A percentile compares a stretch with the other conserved stretches of the same genome.
Evolutionary conservation across 495 filamentous ascomycete species (phyloP).

Genomic region (Penicillium paradoxum): DNA sequence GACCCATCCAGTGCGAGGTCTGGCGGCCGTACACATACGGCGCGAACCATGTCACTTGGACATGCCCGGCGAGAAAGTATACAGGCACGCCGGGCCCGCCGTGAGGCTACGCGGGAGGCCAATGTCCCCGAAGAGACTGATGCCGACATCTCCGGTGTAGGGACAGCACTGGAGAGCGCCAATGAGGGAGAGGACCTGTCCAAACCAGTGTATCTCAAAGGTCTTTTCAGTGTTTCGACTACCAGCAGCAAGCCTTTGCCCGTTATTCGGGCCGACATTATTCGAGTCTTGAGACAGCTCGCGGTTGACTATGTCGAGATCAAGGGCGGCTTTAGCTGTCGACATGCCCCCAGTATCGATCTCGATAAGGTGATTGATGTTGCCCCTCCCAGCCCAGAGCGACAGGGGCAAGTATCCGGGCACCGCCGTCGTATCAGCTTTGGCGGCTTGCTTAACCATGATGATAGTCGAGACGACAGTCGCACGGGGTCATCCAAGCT

Average conservation of each 20-base stretch:
- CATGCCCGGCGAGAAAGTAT: conserved; percentile 88
- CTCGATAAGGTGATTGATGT: conserved; percentile 64
- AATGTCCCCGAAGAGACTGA: conserved; percentile 82
- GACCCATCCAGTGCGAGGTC: conserved; percentile 30
- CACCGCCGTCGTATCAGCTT: conserved; percentile 81
- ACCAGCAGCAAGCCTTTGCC: conserved; percentile 86
- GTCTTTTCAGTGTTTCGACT: conserved; percentile 94
- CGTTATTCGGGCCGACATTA: conserved; percentile 84
- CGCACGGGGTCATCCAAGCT: conserved; percentile 25
- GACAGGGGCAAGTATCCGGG: conserved; percentile 45
- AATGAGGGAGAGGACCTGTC: conserved; percentile 51
- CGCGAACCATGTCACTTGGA: conserved; percentile 83
- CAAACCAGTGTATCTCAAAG: conserved; percentile 96
- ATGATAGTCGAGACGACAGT: conserved; percentile 45
- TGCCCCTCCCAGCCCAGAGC: conserved; percentile 50
- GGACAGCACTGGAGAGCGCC: conserved; percentile 50
- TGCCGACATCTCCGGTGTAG: conserved; percentile 42
- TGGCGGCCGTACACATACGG: conserved; percentile 41
- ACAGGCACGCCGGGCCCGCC: conserved; percentile 68
- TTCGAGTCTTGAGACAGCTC: conserved; percentile 79
- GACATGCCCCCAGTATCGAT: conserved; percentile 84
- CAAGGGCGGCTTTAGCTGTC: conserved; percentile 86
- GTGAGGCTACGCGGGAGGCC: conserved; percentile 60
- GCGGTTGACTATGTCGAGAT: conserved; percentile 91
- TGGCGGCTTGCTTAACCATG: conserved; percentile 60